Conservation (phyloP, 1,284 basidiomycete genomes). For the Microbotryum lychnidis-dioicae region DNA sequence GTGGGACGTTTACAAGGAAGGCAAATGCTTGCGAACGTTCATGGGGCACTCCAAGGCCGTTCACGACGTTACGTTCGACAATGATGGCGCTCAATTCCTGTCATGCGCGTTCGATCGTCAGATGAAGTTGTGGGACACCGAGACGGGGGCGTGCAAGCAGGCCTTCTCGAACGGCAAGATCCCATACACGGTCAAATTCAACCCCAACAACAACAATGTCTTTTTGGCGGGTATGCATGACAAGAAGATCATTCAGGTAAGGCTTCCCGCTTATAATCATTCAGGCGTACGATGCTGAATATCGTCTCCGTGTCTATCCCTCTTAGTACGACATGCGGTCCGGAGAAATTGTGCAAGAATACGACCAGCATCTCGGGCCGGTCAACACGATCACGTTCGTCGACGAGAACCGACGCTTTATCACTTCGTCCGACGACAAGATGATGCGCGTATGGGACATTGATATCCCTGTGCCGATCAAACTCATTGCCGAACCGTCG, state of each 20-base stretch:
- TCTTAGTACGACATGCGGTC: conserved; percentile 83
- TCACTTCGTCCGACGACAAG: conserved; percentile 98
- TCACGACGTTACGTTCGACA: conserved; percentile 90
- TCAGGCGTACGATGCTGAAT: not conserved
- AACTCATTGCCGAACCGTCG: conserved; percentile 97
- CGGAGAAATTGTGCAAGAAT: conserved; percentile 92
- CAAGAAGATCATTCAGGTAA: conserved; percentile 94
- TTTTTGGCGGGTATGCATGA: conserved; percentile 98
- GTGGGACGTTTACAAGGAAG: conserved; percentile 97
- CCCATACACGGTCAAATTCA: conserved; percentile 87
- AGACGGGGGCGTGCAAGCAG: conserved; percentile 80
- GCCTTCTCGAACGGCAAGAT: conserved; percentile 95
- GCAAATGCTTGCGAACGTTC: conserved; percentile 93
- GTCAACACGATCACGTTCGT: conserved; percentile 94
- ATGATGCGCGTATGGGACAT: conserved; percentile 87
- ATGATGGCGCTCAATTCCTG: conserved; percentile 80
- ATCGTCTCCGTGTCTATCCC: no score
- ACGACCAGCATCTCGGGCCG: conserved; percentile 95
- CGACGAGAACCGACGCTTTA: conserved; percentile 87
- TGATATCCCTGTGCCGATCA: conserved; percentile 66
- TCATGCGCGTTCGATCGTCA: conserved; percentile 91
- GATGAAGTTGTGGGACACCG: conserved; percentile 99
- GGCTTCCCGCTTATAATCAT: conserved; percentile 25
- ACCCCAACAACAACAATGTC: conserved; percentile 93
- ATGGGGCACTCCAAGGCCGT: conserved; percentile 95